Percentiles rank a stretch among this genome's conserved stretches.
These are phyloP conservation scores for Dryadomyces quercus-mongolicae DNA, from an alignment of 2,329 filamentous ascomycete species.

Conservation along the genomic window DNA sequence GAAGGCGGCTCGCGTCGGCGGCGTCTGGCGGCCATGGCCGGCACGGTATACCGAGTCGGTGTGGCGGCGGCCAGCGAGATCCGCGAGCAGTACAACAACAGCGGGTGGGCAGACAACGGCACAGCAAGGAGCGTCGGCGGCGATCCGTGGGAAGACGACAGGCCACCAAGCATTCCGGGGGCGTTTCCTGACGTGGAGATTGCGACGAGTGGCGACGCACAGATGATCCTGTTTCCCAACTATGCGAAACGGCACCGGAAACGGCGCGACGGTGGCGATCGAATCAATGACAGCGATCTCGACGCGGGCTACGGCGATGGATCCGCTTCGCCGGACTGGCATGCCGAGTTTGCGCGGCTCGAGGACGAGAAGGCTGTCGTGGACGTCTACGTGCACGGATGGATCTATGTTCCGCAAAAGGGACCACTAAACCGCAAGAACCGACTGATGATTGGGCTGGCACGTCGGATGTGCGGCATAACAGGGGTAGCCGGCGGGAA, in stretches of 20 bases:
- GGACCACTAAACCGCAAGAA: slow-evolving; percentile 82
- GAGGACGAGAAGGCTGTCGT: slow-evolving; percentile 78
- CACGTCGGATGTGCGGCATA: slow-evolving; percentile 77
- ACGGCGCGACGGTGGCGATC: not conserved
- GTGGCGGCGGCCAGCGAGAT: slow-evolving; percentile 47
- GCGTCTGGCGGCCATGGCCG: slow-evolving; percentile 58
- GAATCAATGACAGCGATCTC: slow-evolving; percentile 20
- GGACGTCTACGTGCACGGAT: slow-evolving; percentile 89
- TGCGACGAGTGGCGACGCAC: slow-evolving; percentile 66
- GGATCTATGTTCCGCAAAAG: slow-evolving; percentile 80
- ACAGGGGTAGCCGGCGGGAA: slow-evolving; percentile 42
- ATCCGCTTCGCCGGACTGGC: slow-evolving; percentile 38
- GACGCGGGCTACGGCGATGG: slow-evolving; percentile 19
- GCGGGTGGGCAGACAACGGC: slow-evolving; percentile 21
- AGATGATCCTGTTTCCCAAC: slow-evolving; percentile 91
- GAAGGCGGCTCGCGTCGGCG: slow-evolving; percentile 58
- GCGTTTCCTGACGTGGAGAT: slow-evolving; percentile 81
- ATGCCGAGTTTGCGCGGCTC: slow-evolving; percentile 62
- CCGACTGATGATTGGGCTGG: slow-evolving; percentile 73
- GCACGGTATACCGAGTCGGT: slow-evolving; percentile 43
- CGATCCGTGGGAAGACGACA: slow-evolving; percentile 15
- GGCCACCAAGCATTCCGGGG: slow-evolving; percentile 48
- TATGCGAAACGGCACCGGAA: slow-evolving; percentile 69
- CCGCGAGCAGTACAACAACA: slow-evolving; percentile 45
- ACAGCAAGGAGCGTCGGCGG: slow-evolving; percentile 17